A percentile compares a stretch with the other conserved stretches of the same genome.
phyloP scores from a whole-genome alignment of 495 filamentous ascomycete species.

The Penicillium paxilli region DNA sequence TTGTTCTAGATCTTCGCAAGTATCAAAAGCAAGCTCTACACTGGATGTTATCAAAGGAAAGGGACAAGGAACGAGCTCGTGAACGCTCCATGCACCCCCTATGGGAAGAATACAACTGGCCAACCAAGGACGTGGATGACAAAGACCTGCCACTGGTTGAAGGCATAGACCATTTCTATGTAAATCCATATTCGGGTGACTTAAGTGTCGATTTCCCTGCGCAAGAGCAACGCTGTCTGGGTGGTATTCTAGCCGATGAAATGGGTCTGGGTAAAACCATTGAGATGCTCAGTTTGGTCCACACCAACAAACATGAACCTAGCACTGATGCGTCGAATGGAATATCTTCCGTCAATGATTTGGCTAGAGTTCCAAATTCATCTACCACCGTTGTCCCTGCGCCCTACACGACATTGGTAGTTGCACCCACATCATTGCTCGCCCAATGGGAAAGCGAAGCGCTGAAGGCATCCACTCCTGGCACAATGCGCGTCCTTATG shows the following conservation, averaged over 20 bases:
- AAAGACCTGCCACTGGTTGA: conserved; percentile 63
- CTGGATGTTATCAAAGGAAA: conserved; percentile 96
- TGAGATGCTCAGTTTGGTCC: conserved; percentile 93
- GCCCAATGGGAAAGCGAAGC: conserved; percentile 97
- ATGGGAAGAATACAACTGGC: conserved; percentile 96
- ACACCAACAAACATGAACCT: conserved; percentile 67
- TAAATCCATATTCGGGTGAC: conserved; percentile 96
- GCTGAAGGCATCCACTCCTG: conserved; percentile 78
- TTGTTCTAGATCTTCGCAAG: conserved; percentile 79
- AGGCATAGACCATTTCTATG: conserved; percentile 75
- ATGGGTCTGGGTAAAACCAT: conserved; percentile 94
- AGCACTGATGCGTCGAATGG: conserved; percentile 40
- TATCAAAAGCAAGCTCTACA: conserved; percentile 95
- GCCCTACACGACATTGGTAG: conserved; percentile 88
- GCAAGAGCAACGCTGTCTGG: conserved; percentile 92
- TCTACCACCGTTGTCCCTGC: conserved; percentile 60
- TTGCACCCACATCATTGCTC: conserved; percentile 91
- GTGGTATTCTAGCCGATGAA: conserved; percentile 91
- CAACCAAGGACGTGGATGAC: conserved; percentile 82
- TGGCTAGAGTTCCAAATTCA: conserved; percentile 58
- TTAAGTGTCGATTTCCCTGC: conserved; percentile 88
- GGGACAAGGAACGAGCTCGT: conserved; percentile 62
- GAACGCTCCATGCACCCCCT: conserved; percentile 91
- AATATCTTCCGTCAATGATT: conserved; percentile 49
- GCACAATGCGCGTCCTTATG: conserved; percentile 77